Base-by-base conservation (phyloP, 352 stramenopile species). In the Phytophthora litchii region DNA sequence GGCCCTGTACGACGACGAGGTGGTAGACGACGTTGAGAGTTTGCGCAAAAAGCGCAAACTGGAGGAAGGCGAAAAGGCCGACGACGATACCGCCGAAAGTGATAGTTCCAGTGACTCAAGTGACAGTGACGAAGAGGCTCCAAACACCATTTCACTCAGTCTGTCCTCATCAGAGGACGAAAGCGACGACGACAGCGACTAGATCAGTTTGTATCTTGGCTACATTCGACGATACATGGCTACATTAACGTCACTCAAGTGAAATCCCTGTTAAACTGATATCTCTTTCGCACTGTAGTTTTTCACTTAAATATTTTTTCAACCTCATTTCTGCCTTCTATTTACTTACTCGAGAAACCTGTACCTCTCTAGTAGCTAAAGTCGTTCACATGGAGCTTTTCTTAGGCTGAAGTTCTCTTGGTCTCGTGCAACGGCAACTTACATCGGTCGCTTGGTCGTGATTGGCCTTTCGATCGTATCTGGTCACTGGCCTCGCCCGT, bases 81-180 rank as follows among this genome's bases (percentile, higher is more conserved):
- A 74, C 19, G 67, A 72, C 3, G 62, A 53, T 1, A 49, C 66
- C 6, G 72, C 64, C 23, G 73, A 79, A 16, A 79, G 69, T 43
- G 68, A 76, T 12, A 83, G 72, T 38, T 78, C 74, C 4, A 86
- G 76, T 31, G 73, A 80, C 38, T 81, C 69, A 13, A 85, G 76
- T 36, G 78, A 88, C 45, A 84, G 73, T 46, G 79, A 76, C 29
- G 70, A 89, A 45, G 82, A 92, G 5, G 74, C 64, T 9, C 45
- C 64, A 9, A 74, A 92, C 47, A 85, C 83, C 35, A 86, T 92
- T 45, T 87, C 78, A 27, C 78, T 92, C 62, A 90, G 80, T 56
- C 76, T 92, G 23, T 89, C 79, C 23, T 89, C 78, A 6, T 83
- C 80, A 0, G 74, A 83, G 23, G 79, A 87, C 41, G 76, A 86